Conservation (phyloP, 257 asterid species). For the Solanum corneliomulleri region DNA sequence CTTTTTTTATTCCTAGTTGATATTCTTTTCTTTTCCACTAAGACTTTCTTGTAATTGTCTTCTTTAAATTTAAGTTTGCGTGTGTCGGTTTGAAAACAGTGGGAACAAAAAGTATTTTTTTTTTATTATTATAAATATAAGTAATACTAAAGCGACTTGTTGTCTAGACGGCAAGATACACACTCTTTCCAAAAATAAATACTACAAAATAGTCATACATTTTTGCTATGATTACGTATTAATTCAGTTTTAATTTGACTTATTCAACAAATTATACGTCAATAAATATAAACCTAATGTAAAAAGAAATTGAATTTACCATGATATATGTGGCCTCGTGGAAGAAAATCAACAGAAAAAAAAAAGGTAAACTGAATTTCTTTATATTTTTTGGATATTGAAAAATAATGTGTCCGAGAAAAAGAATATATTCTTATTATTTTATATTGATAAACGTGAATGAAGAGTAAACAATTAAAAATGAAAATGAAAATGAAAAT, state of each 20-base stretch:
- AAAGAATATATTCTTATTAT: too few species aligned
- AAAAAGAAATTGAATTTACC: not conserved
- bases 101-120: not conserved
- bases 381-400: not conserved
- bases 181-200: not conserved
- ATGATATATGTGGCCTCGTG: not conserved
- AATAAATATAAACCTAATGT: not conserved
- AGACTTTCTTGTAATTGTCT: not conserved
- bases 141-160: not conserved
- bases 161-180: not conserved
- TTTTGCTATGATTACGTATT: not conserved
- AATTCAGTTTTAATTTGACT: not conserved
- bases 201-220: not conserved
- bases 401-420: not conserved
- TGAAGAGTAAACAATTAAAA: not conserved
- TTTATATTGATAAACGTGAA: not conserved
- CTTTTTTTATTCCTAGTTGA: not conserved
- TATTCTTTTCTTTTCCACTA: not conserved
- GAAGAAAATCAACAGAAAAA: not conserved
- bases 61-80: not conserved
- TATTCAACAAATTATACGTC: not conserved
- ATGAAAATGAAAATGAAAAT: too few species aligned
- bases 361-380: too few species aligned
- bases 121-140: not conserved
- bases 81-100: not conserved